Evolutionary conservation across 2,329 filamentous ascomycete species (phyloP), one percentile per base, ranked within the genome.

Genomic region (Scleromitrula shiraiana): DNA sequence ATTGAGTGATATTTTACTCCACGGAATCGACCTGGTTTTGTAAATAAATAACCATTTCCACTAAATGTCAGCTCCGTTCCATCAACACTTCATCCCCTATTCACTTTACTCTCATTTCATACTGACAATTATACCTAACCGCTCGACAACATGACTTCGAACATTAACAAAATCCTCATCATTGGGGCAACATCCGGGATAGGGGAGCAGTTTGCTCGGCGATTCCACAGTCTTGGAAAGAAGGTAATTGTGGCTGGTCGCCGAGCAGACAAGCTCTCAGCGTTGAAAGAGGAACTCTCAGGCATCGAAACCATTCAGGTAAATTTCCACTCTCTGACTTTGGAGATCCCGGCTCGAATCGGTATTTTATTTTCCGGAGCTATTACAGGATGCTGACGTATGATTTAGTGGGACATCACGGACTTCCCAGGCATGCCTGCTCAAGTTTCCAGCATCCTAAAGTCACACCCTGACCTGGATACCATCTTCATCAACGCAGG

Each of bases 151-250:
- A 37, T 37, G 33, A 37, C 33, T 8, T 20, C 24, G 15, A 43
- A 22, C 38, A 46, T 35, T 2, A 63, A 41, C 24, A 72, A 69
- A 24, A 67, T 77, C 22, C 70, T 81, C 44, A 59, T 81, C 39
- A 65, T 79, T 32, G 75, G 75, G 10, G 73, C 73, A 10, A 77
- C 75, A 0, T 67, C 72, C 1, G 75, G 75, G 37, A 78, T 78
- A 44, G 75, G 75, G 46, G 59, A 55, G 36, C 70, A 67, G 2
- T 64, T 78, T 48, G 63, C 62, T 8, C 61, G 68, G 38, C 67
- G 65, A 8, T 60, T 76, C 39, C 56, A 78, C 36, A 56, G 66
- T 5, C 63, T 71, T 32, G 63, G 71, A 47, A 73, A 74, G 56
- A 53, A 53, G 26, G 75, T 81, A 26, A 74, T 77, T 22, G 72